Conservation (phyloP, 2,329 filamentous ascomycete species). For the Cryoendolithus antarcticus region DNA sequence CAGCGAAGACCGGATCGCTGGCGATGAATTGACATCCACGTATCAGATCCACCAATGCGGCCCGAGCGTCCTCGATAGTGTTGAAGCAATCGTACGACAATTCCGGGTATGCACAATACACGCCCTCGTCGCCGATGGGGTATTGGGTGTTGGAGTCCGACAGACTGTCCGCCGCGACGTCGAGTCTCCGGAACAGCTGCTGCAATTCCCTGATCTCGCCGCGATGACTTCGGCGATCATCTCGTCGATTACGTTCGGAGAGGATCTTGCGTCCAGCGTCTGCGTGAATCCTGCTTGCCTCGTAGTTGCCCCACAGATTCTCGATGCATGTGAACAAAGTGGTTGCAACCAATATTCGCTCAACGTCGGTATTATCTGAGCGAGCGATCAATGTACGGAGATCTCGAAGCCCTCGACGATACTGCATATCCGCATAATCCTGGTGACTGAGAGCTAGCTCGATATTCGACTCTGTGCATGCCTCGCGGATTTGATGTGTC, state of each 20-base stretch:
- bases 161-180: constrained; percentile 6
- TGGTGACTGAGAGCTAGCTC: constrained; percentile 2
- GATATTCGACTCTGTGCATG: too few relatives aligned
- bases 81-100: constrained; percentile 6
- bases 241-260: constrained; percentile 1
- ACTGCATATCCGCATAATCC: constrained; percentile 1
- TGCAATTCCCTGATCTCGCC: constrained; percentile 10
- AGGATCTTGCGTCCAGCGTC: constrained; percentile 7
- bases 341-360: constrained; percentile 8
- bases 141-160: constrained; percentile 6
- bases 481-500: constrained; percentile 3
- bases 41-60: constrained; percentile 6
- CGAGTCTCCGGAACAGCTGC: constrained; percentile 6
- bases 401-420: too few relatives aligned
- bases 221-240: constrained; percentile 3
- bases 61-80: constrained; percentile 7
- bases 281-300: constrained; percentile 8
- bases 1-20: constrained; percentile 1
- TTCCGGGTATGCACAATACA: constrained; percentile 4
- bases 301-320: constrained; percentile 8
- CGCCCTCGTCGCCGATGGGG: constrained; percentile 6
- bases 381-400: not conserved
- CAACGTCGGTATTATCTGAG: constrained; percentile 5
- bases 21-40: constrained; percentile 1
- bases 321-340: constrained; percentile 8